These are phyloP conservation scores for Dothidotthia symphoricarpi DNA, from an alignment of 2,329 filamentous ascomycete species.

Conservation along the genomic window DNA sequence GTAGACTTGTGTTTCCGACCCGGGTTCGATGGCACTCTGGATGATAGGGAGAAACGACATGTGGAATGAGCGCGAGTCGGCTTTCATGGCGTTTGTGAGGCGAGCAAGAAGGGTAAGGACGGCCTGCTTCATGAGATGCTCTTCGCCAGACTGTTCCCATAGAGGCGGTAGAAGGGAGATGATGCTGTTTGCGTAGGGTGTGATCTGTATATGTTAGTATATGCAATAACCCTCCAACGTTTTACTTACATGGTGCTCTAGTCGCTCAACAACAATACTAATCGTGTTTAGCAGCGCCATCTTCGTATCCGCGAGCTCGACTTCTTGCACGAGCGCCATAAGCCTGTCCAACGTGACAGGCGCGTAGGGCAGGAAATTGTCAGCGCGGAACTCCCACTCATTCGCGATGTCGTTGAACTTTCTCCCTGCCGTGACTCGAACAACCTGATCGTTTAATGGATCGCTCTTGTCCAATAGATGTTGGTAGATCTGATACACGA, in stretches of 20 bases:
- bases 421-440: constrained; percentile 84
- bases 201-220: constrained; percentile 46
- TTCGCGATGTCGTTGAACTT: constrained; percentile 79
- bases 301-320: constrained; percentile 83
- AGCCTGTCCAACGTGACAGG: constrained; percentile 69
- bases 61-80: constrained; percentile 75
- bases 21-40: constrained; percentile 71
- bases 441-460: constrained; percentile 81
- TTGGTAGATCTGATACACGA: constrained; percentile 85
- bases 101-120: constrained; percentile 83
- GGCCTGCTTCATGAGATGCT: constrained; percentile 90
- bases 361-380: constrained; percentile 74
- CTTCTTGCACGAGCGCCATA: constrained; percentile 74
- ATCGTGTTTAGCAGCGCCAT: constrained; percentile 87
- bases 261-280: constrained; percentile 72
- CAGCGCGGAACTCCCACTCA: constrained; percentile 76
- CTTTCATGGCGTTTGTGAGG: constrained; percentile 81
- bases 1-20: constrained; percentile 63
- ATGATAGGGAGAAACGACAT: constrained; percentile 78
- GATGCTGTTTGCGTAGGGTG: constrained; percentile 72
- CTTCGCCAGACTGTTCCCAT: constrained; percentile 82
- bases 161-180: constrained; percentile 75
- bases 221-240: too few species aligned
- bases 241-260: constrained; percentile 66
- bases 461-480: constrained; percentile 79